Base-by-base conservation (phyloP, 345 rosid species). In the Brassica nigra region DNA sequence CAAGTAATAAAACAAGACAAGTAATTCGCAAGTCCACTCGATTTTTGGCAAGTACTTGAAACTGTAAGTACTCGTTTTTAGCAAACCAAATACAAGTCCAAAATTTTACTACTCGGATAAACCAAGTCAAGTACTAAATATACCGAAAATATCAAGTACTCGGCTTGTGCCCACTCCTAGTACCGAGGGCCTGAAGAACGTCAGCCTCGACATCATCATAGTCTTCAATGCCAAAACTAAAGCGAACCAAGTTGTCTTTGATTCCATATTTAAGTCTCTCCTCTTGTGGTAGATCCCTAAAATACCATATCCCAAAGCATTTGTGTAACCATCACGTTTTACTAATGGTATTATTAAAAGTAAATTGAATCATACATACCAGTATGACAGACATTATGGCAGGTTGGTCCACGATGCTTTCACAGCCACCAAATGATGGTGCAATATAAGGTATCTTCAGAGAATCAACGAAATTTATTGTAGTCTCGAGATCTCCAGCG, bases 181-280 rank as follows among this genome's bases (percentile, higher is more conserved):
- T 47, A 57, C 12, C 63, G 23, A 58, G 63, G 23, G 98, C 96
- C 83, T 95, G 99, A 68, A 95, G 86, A 8, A 95, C 8, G 78
- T 95, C 99, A 54, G 87, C 89, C 88, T 91, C 87, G 84, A 95
- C 30, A 78, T 95, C 99, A 62, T 95, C 87, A 0, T 91, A 90
- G 86, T 85, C 98, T 85, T 95, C 99, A 12, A 91, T 88, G 34
- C 99, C 98, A 67, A 91, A 91, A 84, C 98, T 91, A 82, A 95
- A 95, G 10, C 98, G 88, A 74, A 95, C 87, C 89, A 95, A 76
- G 88, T 90, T 95, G 52, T 95, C 99, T 86, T 66, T 85, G 23
- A 94, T 94, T 77, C 95, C 97, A n/a, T 57, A 57, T 18, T 3
- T 57, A 9, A 57, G 62, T 3, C 62, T 57, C 11, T 57, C 62